These are phyloP conservation scores for Filosporella fistucella DNA, from an alignment of 495 filamentous ascomycete species.

Conservation along the genomic window DNA sequence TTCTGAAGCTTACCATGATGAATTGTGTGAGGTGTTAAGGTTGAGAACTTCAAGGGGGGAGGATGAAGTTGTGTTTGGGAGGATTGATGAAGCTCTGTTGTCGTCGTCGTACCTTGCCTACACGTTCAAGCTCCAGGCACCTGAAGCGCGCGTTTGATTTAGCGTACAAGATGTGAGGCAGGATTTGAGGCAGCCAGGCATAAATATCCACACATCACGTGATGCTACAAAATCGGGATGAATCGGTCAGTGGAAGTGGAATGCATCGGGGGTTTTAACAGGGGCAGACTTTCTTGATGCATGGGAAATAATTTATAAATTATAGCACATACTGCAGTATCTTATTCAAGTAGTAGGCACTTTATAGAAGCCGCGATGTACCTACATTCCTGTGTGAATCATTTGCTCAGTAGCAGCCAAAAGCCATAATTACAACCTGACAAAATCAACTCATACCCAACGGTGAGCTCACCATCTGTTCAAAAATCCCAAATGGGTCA, in stretches of 20 bases:
- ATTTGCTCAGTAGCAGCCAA: too few relatives aligned
- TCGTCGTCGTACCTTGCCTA: slow-evolving; percentile 3
- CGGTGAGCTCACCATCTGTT: slow-evolving; percentile 10
- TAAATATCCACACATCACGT: background rate
- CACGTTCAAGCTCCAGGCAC: slow-evolving; percentile 22
- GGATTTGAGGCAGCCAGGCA: slow-evolving; percentile 1
- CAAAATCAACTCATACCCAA: too few relatives aligned
- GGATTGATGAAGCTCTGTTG: slow-evolving; percentile 16
- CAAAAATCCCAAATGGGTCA: slow-evolving; percentile 16
- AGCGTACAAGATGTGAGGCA: background rate
- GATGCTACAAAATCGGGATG: background rate
- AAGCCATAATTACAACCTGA: too few relatives aligned
- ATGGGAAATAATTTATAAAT: too few relatives aligned
- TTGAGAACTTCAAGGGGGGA: slow-evolving; percentile 5
- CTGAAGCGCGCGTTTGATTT: slow-evolving; percentile 20
- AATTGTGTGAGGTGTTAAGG: background rate
- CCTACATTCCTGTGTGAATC: too few relatives aligned
- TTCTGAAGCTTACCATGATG: slow-evolving; percentile 28
- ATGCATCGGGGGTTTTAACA: too few relatives aligned
- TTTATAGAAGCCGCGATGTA: too few relatives aligned
- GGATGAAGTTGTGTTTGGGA: slow-evolving; percentile 5
- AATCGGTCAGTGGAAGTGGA: too few relatives aligned
- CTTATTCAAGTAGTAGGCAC: too few relatives aligned
- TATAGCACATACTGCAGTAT: too few relatives aligned
- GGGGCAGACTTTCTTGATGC: too few relatives aligned